Evolutionary conservation across 495 filamentous ascomycete species (phyloP), one percentile per base, ranked within the genome.

Genomic region (Beverwykella pulmonaria): DNA sequence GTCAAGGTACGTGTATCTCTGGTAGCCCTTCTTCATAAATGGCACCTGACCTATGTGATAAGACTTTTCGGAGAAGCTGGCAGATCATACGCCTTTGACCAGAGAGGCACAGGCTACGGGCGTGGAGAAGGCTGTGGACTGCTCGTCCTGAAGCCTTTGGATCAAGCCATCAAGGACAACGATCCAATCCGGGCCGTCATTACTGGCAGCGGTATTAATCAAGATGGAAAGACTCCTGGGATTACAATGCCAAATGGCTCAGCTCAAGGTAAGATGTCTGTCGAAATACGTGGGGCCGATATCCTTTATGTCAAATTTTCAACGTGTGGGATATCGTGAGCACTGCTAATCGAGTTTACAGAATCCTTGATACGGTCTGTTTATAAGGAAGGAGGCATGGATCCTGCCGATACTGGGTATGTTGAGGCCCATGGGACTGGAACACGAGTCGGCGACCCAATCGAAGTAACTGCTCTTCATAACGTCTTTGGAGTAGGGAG

Each of bases 111-210:
- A 0, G 65, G 65, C 1, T 69, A 69, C 34, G 59, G 39, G 8
- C 61, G 67, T 17, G 67, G 61, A n/a, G 67, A 70, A 49, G 67
- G 67, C 0, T 60, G 53, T 19, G 61, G 27, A 22, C 32, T 53
- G 8, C 2, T 84, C 0, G 59, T 82, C 1, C 55, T 84, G 15
- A 82, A 83, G 59, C 76, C 71, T 3, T 59, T 82, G 9, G 36
- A 68, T 19, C 71, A 74, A 8, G 82, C 82, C 0, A 39, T 83
- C 2, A 57, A 63, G 27, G 76, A 81, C 32, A 77, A 76, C 17
- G 79, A 85, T 72, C 69, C 74, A 0, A 79, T 86, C 27, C 76
- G 80, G 0, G 80, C 79, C 0, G 71, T 81, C 1, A 79, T 84
- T 29, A 71, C 75, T 32, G 72, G 72, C 12, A 73, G 75, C 0